Evolutionary conservation across 2,329 filamentous ascomycete species (phyloP), one percentile per base, ranked within the genome.

Genomic region (Trichoderma sp.): DNA sequence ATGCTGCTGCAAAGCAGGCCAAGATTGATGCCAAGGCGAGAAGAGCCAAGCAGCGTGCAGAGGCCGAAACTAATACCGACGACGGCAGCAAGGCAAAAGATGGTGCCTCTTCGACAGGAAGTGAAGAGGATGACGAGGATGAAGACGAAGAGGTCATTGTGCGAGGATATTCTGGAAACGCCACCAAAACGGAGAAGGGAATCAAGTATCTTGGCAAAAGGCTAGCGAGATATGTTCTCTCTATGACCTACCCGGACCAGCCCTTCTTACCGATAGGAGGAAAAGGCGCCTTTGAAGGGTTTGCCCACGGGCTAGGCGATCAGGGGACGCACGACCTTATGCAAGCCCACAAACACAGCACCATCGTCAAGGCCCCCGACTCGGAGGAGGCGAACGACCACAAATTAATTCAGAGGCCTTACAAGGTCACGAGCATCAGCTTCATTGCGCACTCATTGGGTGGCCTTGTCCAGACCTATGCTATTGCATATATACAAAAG

Each of bases 121-220:
- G 81, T 2, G 79, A 80, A 5, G 84, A 89, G 0, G 87, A 88
- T 5, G 86, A 90, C 2, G 89, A 92, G 3, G 90, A 94, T 12
- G 92, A 94, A 33, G 92, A 95, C 50, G 94, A 97, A 80, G 91
- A 97, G 81, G 92, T 98, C 16, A 92, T 98, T 79, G 96, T 98
- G 3, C 89, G 96, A 78, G 96, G 96, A 2, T 98, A 96, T 82
- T 91, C 93, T 7, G 95, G 94, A 64, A 98, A 98, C 83, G 94
- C 94, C 8, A 95, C 94, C 41, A 93, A 93, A 75, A 99, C 97
- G 2, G 97, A 99, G 85, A 92, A 93, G 78, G 97, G 97, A 18
- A 98, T 99, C 81, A 98, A 98, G 83, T 99, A 98, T 83, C 90
- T 99, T 6, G 97, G 97, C 24, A 98, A 98, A 83, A 91, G 97